phyloP scores from a whole-genome alignment of 306 rosid genomes.

The Nissolia schottii region DNA sequence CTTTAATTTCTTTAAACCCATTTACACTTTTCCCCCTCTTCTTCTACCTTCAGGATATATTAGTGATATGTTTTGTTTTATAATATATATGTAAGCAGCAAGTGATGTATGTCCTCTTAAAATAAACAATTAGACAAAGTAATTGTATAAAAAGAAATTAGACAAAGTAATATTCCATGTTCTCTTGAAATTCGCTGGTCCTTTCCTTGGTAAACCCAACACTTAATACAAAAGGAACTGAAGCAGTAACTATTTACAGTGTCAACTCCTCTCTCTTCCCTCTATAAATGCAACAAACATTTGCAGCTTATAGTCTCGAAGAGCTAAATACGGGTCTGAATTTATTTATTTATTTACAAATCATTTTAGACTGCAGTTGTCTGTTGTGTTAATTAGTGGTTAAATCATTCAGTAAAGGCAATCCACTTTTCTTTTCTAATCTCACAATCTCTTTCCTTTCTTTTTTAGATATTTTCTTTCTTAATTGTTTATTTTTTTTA shows the following conservation, averaged over 20 bases:
- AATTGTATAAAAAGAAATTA: neutral
- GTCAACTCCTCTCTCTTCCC: conserved; percentile 30
- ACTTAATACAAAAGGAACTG: conserved; percentile 21
- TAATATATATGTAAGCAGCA: neutral
- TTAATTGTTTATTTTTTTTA: neutral
- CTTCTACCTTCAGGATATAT: neutral
- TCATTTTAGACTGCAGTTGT: conserved; percentile 6
- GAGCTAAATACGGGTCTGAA: conserved; percentile 17
- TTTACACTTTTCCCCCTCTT: neutral
- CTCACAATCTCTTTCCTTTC: too few relatives aligned
- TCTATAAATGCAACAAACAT: conserved; percentile 13
- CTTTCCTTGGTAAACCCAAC: conserved; percentile 21
- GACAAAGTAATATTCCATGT: neutral
- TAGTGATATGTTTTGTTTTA: neutral
- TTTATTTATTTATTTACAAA: conserved; percentile 22
- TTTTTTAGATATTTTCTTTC: too few relatives aligned
- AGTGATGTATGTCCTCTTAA: neutral
- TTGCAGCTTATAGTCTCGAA: conserved; percentile 24
- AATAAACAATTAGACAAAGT: too few relatives aligned
- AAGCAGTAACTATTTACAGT: conserved; percentile 24
- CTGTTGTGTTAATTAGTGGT: neutral
- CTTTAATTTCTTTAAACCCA: conserved; percentile 23
- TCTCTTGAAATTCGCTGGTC: conserved; percentile 4
- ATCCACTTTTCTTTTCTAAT: neutral
- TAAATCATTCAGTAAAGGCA: conserved; percentile 19